Conservation (phyloP, 2,329 filamentous ascomycete species). For the Alternaria triticina region DNA sequence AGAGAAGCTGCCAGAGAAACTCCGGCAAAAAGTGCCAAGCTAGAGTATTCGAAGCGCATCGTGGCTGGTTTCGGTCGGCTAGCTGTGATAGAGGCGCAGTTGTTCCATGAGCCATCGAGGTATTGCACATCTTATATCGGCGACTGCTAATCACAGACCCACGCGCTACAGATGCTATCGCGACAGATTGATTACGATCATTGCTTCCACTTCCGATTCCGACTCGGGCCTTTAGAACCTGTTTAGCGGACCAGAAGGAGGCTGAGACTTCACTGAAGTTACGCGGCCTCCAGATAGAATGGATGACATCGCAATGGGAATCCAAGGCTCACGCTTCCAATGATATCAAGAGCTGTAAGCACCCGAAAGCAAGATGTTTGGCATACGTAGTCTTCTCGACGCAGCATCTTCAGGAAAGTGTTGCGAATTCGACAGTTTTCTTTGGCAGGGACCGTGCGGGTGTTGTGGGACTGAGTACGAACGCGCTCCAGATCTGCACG, state of each 20-base stretch:
- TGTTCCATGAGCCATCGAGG: background rate
- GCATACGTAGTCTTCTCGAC: background rate
- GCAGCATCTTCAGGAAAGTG: background rate
- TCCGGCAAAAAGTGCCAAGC: conserved; percentile 4
- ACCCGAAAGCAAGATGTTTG: background rate
- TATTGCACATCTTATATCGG: background rate
- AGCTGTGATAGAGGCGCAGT: background rate
- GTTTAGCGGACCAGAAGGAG: background rate
- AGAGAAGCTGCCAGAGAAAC: background rate
- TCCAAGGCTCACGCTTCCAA: background rate
- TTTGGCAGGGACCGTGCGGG: background rate
- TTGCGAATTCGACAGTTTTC: background rate
- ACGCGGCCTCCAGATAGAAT: background rate
- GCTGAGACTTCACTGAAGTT: background rate
- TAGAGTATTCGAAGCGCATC: conserved; percentile 3
- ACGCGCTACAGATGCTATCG: background rate
- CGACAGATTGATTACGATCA: background rate
- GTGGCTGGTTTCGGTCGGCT: background rate
- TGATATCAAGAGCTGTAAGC: background rate
- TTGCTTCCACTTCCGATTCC: background rate
- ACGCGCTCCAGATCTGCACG: background rate
- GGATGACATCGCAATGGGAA: background rate
- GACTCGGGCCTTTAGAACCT: background rate
- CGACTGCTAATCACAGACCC: background rate
- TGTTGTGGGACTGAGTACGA: background rate